phyloP scores from a whole-genome alignment of 306 rosid genomes.

The Trifolium pratense region DNA sequence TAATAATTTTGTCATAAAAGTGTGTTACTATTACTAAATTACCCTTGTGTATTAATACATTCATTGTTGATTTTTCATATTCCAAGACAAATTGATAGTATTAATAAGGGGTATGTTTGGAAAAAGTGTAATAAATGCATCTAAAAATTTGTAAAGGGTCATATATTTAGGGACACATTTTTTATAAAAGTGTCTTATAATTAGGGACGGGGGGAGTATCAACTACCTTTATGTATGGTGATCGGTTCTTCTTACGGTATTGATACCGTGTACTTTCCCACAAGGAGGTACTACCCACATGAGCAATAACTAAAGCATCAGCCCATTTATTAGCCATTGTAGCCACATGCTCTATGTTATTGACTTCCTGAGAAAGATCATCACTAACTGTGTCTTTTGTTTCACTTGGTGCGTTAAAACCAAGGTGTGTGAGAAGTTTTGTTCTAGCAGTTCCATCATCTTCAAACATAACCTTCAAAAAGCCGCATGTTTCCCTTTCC shows the following conservation, averaged over 20 bases:
- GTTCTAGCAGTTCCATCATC: slow-evolving; percentile 96
- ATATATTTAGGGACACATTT: too few relatives aligned
- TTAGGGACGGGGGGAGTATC: too few relatives aligned
- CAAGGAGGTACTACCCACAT: slow-evolving; percentile 82
- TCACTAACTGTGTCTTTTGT: slow-evolving; percentile 63
- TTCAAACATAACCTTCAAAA: slow-evolving; percentile 95
- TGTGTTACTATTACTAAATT: too few relatives aligned
- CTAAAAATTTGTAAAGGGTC: too few relatives aligned
- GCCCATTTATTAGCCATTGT: slow-evolving; percentile 90
- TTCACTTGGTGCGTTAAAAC: slow-evolving; percentile 74
- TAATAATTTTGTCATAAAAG: too few relatives aligned
- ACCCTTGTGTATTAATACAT: too few relatives aligned
- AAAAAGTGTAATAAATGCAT: slow-evolving; percentile 26
- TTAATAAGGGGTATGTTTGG: too few relatives aligned
- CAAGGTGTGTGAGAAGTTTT: slow-evolving; percentile 87
- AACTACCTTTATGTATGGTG: slow-evolving; percentile 90
- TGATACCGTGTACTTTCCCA: slow-evolving; percentile 96
- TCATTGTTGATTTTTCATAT: too few relatives aligned
- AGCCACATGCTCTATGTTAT: slow-evolving; percentile 52
- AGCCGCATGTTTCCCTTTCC: slow-evolving; percentile 96
- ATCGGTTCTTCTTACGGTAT: slow-evolving; percentile 75
- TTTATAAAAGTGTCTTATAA: too few relatives aligned
- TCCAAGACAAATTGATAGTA: too few relatives aligned
- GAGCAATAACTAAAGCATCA: slow-evolving; percentile 97
- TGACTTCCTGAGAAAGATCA: slow-evolving; percentile 73